These are phyloP conservation scores for Penicillium sumatraense DNA, from an alignment of 2,329 filamentous ascomycete species.

Conservation along the genomic window DNA sequence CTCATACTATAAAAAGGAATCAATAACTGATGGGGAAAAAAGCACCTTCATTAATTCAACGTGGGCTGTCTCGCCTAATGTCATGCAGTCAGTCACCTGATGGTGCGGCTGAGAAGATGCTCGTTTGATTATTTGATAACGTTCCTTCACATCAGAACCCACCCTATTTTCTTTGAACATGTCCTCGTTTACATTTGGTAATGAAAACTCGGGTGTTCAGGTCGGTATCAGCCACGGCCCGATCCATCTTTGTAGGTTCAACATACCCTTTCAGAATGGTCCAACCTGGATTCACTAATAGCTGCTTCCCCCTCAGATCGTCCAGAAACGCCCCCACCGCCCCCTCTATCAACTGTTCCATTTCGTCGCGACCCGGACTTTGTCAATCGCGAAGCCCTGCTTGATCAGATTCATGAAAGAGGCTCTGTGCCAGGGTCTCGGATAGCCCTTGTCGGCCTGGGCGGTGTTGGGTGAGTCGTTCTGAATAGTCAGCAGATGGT, in stretches of 20 bases:
- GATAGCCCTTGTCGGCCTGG: neutral
- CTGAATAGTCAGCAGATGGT: neutral
- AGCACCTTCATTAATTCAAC: no score
- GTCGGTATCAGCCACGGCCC: neutral
- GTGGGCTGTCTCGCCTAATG: no score
- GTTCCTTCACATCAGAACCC: no score
- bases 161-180: no score
- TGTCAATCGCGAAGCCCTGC: neutral
- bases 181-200: neutral
- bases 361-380: neutral
- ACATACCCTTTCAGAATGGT: neutral
- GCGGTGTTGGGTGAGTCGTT: neutral
- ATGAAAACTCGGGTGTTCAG: neutral
- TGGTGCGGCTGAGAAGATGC: no score
- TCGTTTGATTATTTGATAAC: no score
- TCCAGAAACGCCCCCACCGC: neutral
- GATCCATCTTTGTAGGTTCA: neutral
- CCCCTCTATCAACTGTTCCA: neutral
- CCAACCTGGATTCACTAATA: neutral
- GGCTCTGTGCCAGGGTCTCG: neutral
- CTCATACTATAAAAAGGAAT: no score
- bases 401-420: neutral
- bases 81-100: no score
- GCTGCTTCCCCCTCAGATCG: neutral
- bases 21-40: no score